Base-by-base conservation (phyloP, 768 basidiomycete species). In the Mycena pura region DNA sequence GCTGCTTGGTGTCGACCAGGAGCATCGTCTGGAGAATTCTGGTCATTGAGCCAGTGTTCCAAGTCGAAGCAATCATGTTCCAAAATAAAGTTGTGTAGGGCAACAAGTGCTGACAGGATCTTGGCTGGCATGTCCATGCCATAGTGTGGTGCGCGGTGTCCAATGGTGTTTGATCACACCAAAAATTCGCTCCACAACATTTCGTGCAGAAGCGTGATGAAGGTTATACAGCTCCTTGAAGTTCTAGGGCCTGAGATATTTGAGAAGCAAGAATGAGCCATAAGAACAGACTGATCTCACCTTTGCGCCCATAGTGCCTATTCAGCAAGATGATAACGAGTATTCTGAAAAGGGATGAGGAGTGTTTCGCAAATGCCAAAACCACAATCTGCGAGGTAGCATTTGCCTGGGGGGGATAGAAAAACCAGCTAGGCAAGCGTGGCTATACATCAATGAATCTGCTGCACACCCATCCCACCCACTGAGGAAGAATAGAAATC, bases 141-240 rank as follows among this genome's bases (percentile, higher is more conserved):
- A 48, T 64, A 73, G 32, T 70, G 51, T n/a, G 69, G 68, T 0
- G 73, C 54, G 22, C 61, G 38, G 6, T 2, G 52, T 28, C 57
- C 62, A 69, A 8, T 66, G 53, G 17, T 62, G 51, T 66, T 79
- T 80, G 43, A 75, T 9, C 4, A 78, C 72, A 43, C 77, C 77
- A 72, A 79, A 72, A n/a, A n/a, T n/a, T n/a, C n/a, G n/a, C n/a
- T n/a, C n/a, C n/a, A n/a, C n/a, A n/a, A n/a, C n/a, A n/a, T 80
- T 82, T 1, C 69, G 70, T 45, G 72, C 73, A 55, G 68, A 69
- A 9, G 78, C 69, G 70, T 82, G 78, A 21, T 72, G 67, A 3
- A 82, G 69, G 69, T 81, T 82, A 58, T 73, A 81, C 1, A 82
- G 64, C 62, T 82, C 78, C 65, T 81, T 68, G 34, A 70, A 57